Base-by-base conservation (phyloP, 2,329 filamentous ascomycete species). In the Thelonectria olida region DNA sequence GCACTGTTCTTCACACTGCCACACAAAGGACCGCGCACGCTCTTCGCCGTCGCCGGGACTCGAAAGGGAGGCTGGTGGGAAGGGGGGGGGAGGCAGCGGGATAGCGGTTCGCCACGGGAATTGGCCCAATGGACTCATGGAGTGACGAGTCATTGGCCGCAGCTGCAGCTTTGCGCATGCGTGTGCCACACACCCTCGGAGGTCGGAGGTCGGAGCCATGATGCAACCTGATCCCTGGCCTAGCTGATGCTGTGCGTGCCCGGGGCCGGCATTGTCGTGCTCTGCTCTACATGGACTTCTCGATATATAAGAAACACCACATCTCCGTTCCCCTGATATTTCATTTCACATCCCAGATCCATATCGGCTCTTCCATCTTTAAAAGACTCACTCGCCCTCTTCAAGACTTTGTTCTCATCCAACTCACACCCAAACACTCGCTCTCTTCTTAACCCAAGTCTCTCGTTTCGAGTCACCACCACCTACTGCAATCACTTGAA, bases 401-500 rank as follows among this genome's bases (percentile, higher is more conserved):
- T 23, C 19, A 20, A 31, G 28, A 31, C 9, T 31, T n/a, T n/a
- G n/a, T n/a, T n/a, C n/a, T n/a, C n/a, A n/a, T n/a, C n/a, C n/a
- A n/a, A n/a, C n/a, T 38, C 34, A 12, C 5, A 5, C 5, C 15
- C 34, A 10, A 7, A 10, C 15, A n/a, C 34, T 38, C n/a, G 5
- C 44, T n/a, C 4, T 17, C 47, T 6, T 25, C 50, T 34, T 44
- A 17, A 23, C 9, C 17, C 22, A 28, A 49, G 38, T 44, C 50
- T 41, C n/a, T 25, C 34, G 49, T 28, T 52, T 41, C 48, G 27
- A 52, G 28, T 41, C 51, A 58, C 48, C 41, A 41, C 41, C n/a
- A 47, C 28, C 38, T n/a, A 47, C 36, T 42, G 44, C 55, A 4
- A 31, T n/a, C 28, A 31, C 28, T 31, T 27, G 25, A 27, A 9